A percentile compares a stretch with the other conserved stretches of the same genome.
These are phyloP conservation scores for Peronosclerospora sorghi DNA, from an alignment of 352 stramenopile genomes.

Conservation along the genomic window DNA sequence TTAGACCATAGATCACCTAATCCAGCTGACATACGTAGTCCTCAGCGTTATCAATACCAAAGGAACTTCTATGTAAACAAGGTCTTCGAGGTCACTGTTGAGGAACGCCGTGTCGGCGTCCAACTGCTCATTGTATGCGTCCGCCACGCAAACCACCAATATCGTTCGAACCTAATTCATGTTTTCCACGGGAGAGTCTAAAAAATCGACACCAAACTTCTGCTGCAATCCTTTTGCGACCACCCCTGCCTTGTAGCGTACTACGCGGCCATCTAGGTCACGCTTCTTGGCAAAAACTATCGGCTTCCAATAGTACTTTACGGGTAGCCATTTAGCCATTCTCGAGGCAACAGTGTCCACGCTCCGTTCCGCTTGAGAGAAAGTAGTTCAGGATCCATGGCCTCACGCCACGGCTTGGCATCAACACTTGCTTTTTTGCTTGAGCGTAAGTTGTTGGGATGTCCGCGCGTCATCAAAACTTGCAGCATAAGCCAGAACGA, in stretches of 20 bases:
- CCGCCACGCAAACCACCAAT: constrained; percentile 1
- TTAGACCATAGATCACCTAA: too few species aligned
- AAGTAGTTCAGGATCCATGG: neutral
- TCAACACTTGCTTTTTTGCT: neutral
- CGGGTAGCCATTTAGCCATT: neutral
- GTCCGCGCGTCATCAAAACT: neutral
- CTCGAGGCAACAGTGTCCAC: neutral
- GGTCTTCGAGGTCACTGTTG: constrained; percentile 5
- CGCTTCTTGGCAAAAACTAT: neutral
- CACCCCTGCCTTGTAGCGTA: neutral
- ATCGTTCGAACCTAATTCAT: constrained; percentile 26
- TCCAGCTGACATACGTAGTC: too few species aligned
- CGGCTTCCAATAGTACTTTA: neutral
- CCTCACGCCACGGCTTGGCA: neutral
- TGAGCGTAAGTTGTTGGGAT: neutral
- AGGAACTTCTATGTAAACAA: constrained; percentile 1
- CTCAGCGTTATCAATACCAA: constrained; percentile 1
- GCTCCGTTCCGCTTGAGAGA: neutral
- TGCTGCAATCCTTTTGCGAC: neutral
- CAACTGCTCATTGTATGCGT: constrained; percentile 5
- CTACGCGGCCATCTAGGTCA: neutral
- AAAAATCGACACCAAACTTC: neutral
- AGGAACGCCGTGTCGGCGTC: constrained; percentile 28
- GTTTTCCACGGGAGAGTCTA: constrained; percentile 18
- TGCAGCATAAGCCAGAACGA: constrained; percentile 2